These are phyloP conservation scores for Aspergillus aculeatinus DNA, from an alignment of 2,329 filamentous ascomycete genomes.

Conservation along the genomic window DNA sequence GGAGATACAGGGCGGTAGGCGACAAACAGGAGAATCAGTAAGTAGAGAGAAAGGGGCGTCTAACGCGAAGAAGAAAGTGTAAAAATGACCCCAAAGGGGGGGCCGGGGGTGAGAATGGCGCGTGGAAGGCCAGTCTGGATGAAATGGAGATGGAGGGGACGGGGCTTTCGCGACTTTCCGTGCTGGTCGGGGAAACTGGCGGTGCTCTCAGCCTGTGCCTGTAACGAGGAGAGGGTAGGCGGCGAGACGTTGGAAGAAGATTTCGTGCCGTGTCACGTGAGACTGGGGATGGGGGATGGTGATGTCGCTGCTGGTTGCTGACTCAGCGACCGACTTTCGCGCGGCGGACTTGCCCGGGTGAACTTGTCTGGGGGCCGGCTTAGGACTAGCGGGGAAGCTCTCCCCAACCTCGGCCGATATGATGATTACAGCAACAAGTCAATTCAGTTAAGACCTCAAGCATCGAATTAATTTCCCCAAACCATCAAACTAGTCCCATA, in stretches of 20 bases:
- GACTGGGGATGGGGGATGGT: neutral
- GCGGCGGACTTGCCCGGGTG: neutral
- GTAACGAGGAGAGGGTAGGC: slow-evolving; percentile 34
- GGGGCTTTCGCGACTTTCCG: slow-evolving; percentile 39
- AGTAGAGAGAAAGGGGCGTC: slow-evolving; percentile 16
- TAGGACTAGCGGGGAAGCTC: slow-evolving; percentile 7
- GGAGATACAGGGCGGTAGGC: slow-evolving; percentile 22
- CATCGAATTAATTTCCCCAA: too few species aligned
- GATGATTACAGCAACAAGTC: too few species aligned
- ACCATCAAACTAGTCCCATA: too few species aligned
- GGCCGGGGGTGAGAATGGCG: slow-evolving; percentile 32
- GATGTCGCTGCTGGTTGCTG: slow-evolving; percentile 15
- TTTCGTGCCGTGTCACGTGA: slow-evolving; percentile 31
- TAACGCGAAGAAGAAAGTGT: slow-evolving; percentile 20
- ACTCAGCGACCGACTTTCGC: slow-evolving; percentile 20
- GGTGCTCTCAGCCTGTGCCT: slow-evolving; percentile 35
- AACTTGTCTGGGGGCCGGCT: slow-evolving; percentile 2
- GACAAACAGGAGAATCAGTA: slow-evolving; percentile 22
- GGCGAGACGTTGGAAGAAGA: slow-evolving; percentile 35
- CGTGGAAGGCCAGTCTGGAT: slow-evolving; percentile 35
- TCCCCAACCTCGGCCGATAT: neutral
- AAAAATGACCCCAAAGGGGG: slow-evolving; percentile 22
- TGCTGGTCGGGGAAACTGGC: slow-evolving; percentile 39
- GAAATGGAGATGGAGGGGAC: slow-evolving; percentile 41
- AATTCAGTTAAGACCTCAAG: too few species aligned